Evolutionary conservation across 2,329 filamentous ascomycete genomes (phyloP), one percentile per base, ranked within the genome.

Genomic region (Aspergillus spinulosporus): DNA sequence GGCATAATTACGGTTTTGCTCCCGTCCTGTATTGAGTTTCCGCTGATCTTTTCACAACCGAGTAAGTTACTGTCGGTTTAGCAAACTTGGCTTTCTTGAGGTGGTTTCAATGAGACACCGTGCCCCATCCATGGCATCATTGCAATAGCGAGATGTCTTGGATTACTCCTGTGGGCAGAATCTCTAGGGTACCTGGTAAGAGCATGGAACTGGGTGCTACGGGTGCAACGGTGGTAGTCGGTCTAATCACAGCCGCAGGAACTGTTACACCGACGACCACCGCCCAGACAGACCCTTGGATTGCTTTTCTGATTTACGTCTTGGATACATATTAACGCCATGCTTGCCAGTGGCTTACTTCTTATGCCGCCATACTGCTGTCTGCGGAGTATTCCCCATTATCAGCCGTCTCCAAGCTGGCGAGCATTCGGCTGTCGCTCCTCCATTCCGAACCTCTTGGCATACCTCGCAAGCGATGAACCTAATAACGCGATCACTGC

Each of bases 141-240:
- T 21, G 21, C 21, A 12, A 9, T 34, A 26, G 40, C 21, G 15
- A 52, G 31, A 4, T 34, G 40, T 47, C 31, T 52, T 32, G 7
- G 32, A 37, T 37, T 21, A 39, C 31, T 46, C 21, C 26, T 12
- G n/a, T 36, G 28, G 4, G 9, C 15, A 12, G 14, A 21, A 43
- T 15, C 42, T 44, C 21, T 9, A 28, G 28, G 32, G 12, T 36
- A 37, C 34, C 9, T 14, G 43, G 50, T 39, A n/a, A 42, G 26
- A 6, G 31, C n/a, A 29, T 43, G 37, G 29, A 29, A 32, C 28
- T 14, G 11, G 48, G 48, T 21, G 14, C 57, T 21, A 21, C 21
- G 57, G 56, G 62, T 65, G 63, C 62, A 64, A 65, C 63, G 63
- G 63, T 65, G 60, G 60, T 63, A 65, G 52, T 64, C 59, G 55